Conservation (phyloP, 2,329 filamentous ascomycete species). For the Proliferodiscus dingleyae region DNA sequence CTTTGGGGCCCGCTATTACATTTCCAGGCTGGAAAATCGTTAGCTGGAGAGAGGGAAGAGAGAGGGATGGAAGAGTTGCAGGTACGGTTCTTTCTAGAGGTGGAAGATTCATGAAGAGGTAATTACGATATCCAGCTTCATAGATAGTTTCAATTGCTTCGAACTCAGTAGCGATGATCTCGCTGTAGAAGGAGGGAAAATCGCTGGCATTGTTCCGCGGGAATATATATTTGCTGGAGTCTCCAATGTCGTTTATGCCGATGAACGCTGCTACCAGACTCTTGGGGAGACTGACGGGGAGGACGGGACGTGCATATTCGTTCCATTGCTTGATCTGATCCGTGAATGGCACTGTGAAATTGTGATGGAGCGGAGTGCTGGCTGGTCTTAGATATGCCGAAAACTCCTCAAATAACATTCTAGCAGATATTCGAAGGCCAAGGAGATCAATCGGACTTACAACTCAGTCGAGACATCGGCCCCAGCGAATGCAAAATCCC, state of each 20-base stretch:
- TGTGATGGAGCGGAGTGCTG: constrained; percentile 46
- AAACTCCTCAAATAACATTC: too few relatives aligned
- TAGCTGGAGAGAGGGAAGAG: constrained; percentile 4
- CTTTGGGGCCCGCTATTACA: constrained; percentile 19
- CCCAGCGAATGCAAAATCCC: constrained; percentile 53
- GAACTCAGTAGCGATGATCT: constrained; percentile 39
- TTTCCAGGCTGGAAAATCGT: constrained; percentile 24
- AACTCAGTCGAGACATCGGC: constrained; percentile 42
- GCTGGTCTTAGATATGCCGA: neutral
- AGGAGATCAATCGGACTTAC: too few relatives aligned
- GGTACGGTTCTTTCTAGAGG: constrained; percentile 41
- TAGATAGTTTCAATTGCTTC: constrained; percentile 38
- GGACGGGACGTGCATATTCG: constrained; percentile 33
- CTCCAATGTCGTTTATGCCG: constrained; percentile 52
- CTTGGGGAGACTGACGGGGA: constrained; percentile 30
- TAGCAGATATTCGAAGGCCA: too few relatives aligned
- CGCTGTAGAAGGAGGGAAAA: constrained; percentile 42
- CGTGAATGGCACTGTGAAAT: constrained; percentile 44
- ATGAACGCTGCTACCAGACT: constrained; percentile 50
- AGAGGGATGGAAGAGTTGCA: neutral
- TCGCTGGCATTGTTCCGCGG: constrained; percentile 35
- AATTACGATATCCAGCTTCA: constrained; percentile 39
- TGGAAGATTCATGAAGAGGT: constrained; percentile 47
- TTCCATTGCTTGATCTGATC: constrained; percentile 47
- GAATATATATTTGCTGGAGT: constrained; percentile 39